Base-by-base conservation (phyloP, 2,329 filamentous ascomycete genomes). In the Botrytis sinoallii region DNA sequence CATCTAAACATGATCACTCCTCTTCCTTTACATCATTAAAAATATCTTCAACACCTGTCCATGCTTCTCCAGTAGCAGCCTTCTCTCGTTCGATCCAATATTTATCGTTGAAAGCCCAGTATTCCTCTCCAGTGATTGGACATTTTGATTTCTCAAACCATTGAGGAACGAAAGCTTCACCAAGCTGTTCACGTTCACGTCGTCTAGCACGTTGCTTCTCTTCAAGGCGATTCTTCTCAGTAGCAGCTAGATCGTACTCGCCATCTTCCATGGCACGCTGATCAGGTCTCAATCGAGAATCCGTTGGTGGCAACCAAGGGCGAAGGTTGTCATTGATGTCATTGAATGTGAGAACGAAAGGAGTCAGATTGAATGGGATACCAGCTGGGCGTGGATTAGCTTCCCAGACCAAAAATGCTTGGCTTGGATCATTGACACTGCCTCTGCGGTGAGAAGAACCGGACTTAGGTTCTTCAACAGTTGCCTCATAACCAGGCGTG, bases 201-300 rank as follows among this genome's bases (percentile, higher is more conserved):
- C 96, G 85, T 74, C 91, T 91, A 16, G 91, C 90, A 74, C 96
- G 88, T 85, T 99, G 96, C 76, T 91, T 94, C 84, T 98, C 93
- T 83, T 99, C 96, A 0, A 99, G 89, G 1, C 96, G 88, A 80
- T 95, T 96, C 88, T 99, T 99, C 85, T 99, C 96, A 8, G 88
- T 89, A 0, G 95, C 96, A 1, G 96, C 96, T 74, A 96, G 87
- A 80, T 98, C 95, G 81, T 99, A 99, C 83, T 95, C 90, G n/a
- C 95, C 96, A 75, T 98, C 95, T 82, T 99, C 96, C 96, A 99
- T 99, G 2, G 96, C 96, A 18, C 96, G 88, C 84, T 99, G 96
- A 82, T 99, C 96, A 0, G 96, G 95, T 44, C 96, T 88, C 46
- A 97, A 86, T n/a, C 96, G 88, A 1, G 95, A 97, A 82, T 99